A percentile compares a stretch with the other conserved stretches of the same genome.
Conservation (phyloP, 73 alveolate species). For the Paramecium bursaria region DNA sequence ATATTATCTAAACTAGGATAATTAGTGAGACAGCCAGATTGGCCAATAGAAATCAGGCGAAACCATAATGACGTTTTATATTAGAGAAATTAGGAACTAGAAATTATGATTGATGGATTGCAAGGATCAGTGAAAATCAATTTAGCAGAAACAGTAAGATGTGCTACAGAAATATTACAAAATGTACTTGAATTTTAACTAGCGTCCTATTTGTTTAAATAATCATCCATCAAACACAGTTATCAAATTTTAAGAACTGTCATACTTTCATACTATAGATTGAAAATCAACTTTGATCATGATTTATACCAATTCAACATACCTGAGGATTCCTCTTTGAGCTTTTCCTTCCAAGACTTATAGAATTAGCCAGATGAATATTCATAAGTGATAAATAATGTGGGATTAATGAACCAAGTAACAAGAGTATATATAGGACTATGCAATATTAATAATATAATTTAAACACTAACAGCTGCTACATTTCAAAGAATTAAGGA, state of each 20-base stretch:
- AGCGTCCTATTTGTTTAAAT: conserved; percentile 37
- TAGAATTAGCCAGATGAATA: not conserved
- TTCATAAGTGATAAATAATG: not conserved
- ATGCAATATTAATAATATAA: conserved; percentile 32
- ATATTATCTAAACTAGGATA: conserved; percentile 32
- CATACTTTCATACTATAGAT: not conserved
- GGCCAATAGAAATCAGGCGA: conserved; percentile 51
- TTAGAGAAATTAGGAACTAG: conserved; percentile 16
- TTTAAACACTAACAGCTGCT: conserved; percentile 23
- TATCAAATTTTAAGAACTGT: not conserved
- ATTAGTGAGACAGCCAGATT: conserved; percentile 29
- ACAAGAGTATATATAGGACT: conserved; percentile 42
- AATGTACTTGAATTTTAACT: conserved; percentile 22
- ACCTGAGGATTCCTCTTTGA: conserved; percentile 23
- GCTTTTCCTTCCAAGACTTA: not conserved
- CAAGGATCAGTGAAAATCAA: not conserved
- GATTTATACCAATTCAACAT: conserved; percentile 14
- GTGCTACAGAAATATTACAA: conserved; percentile 16
- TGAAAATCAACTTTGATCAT: conserved; percentile 24
- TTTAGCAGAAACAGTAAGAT: conserved; percentile 38
- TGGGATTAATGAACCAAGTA: conserved; percentile 2
- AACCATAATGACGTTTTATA: conserved; percentile 7
- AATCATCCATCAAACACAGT: conserved; percentile 56
- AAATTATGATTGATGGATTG: conserved; percentile 30
- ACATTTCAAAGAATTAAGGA: conserved; percentile 24